phyloP scores from a whole-genome alignment of 2,329 filamentous ascomycete species.

The Xylaria sp. region DNA sequence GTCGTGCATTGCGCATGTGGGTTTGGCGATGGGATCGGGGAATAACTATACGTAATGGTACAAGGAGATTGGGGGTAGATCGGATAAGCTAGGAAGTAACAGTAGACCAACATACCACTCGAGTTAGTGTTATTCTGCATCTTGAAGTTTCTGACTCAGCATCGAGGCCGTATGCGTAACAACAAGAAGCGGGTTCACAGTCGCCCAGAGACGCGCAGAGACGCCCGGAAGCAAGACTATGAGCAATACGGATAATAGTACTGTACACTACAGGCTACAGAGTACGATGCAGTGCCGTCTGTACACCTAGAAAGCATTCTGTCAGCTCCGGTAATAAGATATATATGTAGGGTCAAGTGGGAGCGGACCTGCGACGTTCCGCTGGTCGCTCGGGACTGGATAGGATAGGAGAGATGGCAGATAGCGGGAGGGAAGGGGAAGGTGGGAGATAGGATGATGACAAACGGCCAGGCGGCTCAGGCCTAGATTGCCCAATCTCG shows the following conservation, averaged over 20 bases:
- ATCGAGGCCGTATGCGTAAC: conserved; percentile 36
- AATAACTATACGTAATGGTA: conserved; percentile 41
- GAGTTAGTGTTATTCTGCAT: conserved; percentile 47
- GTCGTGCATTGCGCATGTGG: conserved; percentile 28
- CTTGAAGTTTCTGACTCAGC: conserved; percentile 49
- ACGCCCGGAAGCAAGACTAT: background rate
- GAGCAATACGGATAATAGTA: conserved; percentile 16
- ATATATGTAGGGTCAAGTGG: conserved; percentile 19
- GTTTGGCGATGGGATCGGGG: conserved; percentile 41
- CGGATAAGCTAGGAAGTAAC: conserved; percentile 31
- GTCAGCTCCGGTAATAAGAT: conserved; percentile 31
- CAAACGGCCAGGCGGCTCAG: conserved; percentile 31
- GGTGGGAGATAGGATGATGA: conserved; percentile 19
- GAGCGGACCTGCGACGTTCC: conserved; percentile 33
- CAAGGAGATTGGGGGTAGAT: conserved; percentile 30
- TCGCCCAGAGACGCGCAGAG: background rate
- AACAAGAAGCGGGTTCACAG: background rate
- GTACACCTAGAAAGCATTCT: conserved; percentile 20
- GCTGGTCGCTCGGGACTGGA: conserved; percentile 22
- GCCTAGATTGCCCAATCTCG: conserved; percentile 20
- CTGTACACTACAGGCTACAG: background rate
- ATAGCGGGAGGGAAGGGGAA: conserved; percentile 1
- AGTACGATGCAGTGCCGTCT: background rate
- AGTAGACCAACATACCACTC: conserved; percentile 45
- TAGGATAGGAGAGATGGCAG: background rate